Evolutionary conservation across 129 eudicot species (phyloP), one percentile per base, ranked within the genome.

Genomic region (Arctium lappa): DNA sequence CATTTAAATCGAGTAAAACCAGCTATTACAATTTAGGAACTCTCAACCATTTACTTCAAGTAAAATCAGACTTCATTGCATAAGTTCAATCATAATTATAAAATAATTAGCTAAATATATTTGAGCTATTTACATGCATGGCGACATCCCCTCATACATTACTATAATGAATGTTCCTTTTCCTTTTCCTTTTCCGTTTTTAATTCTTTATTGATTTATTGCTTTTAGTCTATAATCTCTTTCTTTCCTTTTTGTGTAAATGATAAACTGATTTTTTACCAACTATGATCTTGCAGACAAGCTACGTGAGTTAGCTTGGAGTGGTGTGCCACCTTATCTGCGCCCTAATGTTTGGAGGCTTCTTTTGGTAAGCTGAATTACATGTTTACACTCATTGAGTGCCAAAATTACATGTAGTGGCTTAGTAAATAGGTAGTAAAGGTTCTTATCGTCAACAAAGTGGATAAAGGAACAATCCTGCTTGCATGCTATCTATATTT

Each of bases 331-430:
- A 78, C 83, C 94, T 48, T 89, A 93, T 85, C 40, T 91, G 79
- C 98, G 97, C 36, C 94, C 97, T 37, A 86, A 77, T 79, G 90
- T 90, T 15, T 93, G 98, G 98, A 87, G 98, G 84, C 97, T 93
- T 90, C 97, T 91, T 85, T 87, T 93, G 98, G 98, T 93, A 88
- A 84, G 83, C 50, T 27, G 9, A 77, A 38, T 36, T 63, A n/a
- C 44, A 32, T 9, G 22, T 2, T 70, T 32, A 34, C 10, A 5
- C 36, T 8, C 48, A 5, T 56, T 56, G 27, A 56, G 66, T 56
- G 66, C 66, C 66, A 56, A 56, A 56, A 4, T 56, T 56, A 56
- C 22, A 15, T 56, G 27, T 56, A 56, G 66, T 13, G 22, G 63
- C 63, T 53, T 56, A 15, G 63, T 53, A 15, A 53, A 15, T 53